A percentile compares a stretch with the other conserved stretches of the same genome.
Conservation (phyloP, 306 rosid species). For the Acmispon strigosus region DNA sequence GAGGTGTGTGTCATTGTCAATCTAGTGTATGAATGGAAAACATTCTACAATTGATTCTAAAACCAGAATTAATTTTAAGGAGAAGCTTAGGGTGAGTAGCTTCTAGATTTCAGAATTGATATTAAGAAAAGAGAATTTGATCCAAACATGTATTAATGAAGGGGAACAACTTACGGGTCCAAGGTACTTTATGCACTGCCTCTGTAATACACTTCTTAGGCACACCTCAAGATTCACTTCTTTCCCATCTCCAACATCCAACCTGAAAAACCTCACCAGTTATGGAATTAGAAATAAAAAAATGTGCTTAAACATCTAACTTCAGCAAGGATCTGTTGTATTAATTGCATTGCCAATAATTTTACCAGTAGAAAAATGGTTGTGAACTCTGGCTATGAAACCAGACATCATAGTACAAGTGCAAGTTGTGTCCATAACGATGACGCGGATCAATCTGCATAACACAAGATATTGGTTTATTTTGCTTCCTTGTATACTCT, state of each 20-base stretch:
- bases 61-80: no score
- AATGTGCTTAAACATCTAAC: neutral
- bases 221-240: slow-evolving; percentile 58
- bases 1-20: neutral
- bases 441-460: slow-evolving; percentile 82
- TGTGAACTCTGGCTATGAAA: slow-evolving; percentile 54
- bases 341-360: neutral
- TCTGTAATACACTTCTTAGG: slow-evolving; percentile 45
- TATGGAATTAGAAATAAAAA: neutral
- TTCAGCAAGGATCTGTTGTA: neutral
- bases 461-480: neutral
- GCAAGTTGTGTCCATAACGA: slow-evolving; percentile 83
- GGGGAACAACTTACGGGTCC: slow-evolving; percentile 58
- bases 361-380: slow-evolving; percentile 86
- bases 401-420: slow-evolving; percentile 66
- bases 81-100: no score
- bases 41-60: no score
- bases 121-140: no score
- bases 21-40: no score
- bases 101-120: no score
- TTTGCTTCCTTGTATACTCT: neutral
- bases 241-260: slow-evolving; percentile 90
- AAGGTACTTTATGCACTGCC: slow-evolving; percentile 72
- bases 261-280: slow-evolving; percentile 43
- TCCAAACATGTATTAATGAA: neutral